Percentiles rank a stretch among this genome's conserved stretches.
Evolutionary conservation across 129 eudicot genomes (phyloP).

Genomic region (Chrysanthemum makinoi): DNA sequence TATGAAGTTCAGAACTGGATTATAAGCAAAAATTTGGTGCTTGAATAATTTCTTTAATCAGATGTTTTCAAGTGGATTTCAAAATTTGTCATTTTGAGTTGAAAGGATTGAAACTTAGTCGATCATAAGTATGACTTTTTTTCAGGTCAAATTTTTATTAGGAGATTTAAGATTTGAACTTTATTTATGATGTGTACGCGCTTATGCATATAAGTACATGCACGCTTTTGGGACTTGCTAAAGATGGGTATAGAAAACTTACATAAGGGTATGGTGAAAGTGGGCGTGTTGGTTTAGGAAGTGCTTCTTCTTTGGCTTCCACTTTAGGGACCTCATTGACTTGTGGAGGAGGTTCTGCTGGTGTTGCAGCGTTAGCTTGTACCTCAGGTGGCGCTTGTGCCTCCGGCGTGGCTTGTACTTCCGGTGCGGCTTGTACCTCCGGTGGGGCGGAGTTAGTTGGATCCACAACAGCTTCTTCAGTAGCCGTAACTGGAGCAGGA

Average conservation of each 20-base stretch:
- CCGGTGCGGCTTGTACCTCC: constrained; percentile 1
- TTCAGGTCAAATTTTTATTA: not conserved
- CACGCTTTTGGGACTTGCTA: not conserved
- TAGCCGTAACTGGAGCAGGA: constrained; percentile 60
- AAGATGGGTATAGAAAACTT: constrained; percentile 30
- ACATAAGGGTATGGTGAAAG: constrained; percentile 87
- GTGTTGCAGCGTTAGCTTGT: constrained; percentile 15
- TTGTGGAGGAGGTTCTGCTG: constrained; percentile 43
- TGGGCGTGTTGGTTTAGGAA: constrained; percentile 49
- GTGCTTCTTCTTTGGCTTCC: constrained; percentile 48
- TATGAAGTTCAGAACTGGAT: not conserved
- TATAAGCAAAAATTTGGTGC: not conserved
- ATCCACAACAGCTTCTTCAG: constrained; percentile 39
- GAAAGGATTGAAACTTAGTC: not conserved
- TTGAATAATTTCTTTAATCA: constrained; percentile 1
- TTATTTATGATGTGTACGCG: not conserved
- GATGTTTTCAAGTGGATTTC: not conserved
- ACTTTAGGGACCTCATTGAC: constrained; percentile 47
- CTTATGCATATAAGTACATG: not conserved
- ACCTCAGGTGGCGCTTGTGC: not conserved
- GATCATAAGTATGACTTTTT: not conserved
- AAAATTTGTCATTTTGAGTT: not conserved
- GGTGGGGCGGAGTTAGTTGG: constrained; percentile 27
- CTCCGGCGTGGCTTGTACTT: too few relatives aligned
- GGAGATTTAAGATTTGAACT: constrained; percentile 5